Evolutionary conservation across 208 protist species (phyloP).

Genomic region (Naegleria lovaniensis): DNA sequence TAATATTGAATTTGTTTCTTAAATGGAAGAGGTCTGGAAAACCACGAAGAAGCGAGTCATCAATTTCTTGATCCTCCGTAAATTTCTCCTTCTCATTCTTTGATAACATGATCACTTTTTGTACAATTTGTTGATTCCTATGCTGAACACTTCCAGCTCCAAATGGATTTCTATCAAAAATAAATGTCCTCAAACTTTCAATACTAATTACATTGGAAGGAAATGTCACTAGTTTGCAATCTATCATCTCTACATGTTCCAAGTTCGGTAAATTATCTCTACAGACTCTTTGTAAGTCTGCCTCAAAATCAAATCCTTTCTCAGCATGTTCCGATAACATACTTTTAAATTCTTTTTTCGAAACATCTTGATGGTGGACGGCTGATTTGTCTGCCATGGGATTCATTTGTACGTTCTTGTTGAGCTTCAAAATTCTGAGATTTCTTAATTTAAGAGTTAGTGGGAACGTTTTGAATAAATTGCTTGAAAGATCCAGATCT

Average conservation of each 20-base stretch:
- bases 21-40: not conserved
- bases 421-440: not conserved
- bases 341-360: not conserved
- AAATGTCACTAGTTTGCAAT: not conserved
- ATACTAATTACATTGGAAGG: not conserved
- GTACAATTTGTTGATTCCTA: not conserved
- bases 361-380: not conserved
- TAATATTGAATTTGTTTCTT: not conserved
- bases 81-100: not conserved
- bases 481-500: not conserved
- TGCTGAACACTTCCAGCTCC: not conserved
- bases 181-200: not conserved
- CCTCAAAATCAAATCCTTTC: not conserved
- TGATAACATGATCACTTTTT: not conserved
- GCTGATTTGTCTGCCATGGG: not conserved
- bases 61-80: not conserved
- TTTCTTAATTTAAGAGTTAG: not conserved
- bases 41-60: not conserved
- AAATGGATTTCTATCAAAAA: not conserved
- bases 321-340: not conserved
- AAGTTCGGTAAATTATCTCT: not conserved
- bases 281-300: not conserved
- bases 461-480: not conserved
- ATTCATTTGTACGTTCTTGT: not conserved
- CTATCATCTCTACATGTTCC: not conserved